A percentile compares a stretch with the other conserved stretches of the same genome.
phyloP scores from a whole-genome alignment of 441 rosid genomes.

The Populus tomentosa region DNA sequence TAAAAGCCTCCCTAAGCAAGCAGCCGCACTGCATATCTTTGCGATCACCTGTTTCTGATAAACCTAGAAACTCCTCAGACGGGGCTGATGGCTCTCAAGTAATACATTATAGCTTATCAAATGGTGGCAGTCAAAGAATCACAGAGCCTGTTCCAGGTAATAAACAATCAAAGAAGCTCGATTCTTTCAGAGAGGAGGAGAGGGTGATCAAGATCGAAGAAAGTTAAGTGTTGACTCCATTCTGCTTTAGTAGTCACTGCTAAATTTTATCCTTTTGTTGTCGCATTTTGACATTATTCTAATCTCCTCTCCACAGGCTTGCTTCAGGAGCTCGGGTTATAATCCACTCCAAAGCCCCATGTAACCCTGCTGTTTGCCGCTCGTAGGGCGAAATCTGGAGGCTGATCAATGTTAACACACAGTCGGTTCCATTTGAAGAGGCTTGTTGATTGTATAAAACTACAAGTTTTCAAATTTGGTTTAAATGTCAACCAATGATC shows the following conservation, averaged over 20 bases:
- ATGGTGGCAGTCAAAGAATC: constrained; percentile 52
- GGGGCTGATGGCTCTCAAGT: constrained; percentile 33
- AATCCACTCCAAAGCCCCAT: constrained; percentile 68
- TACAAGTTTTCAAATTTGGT: constrained; percentile 16
- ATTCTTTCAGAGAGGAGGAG: constrained; percentile 68
- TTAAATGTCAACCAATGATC: constrained; percentile 36
- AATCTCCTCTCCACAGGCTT: constrained; percentile 57
- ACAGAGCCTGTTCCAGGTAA: constrained; percentile 35
- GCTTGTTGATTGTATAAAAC: constrained; percentile 24
- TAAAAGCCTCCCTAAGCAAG: constrained; percentile 54
- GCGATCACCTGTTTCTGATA: constrained; percentile 66
- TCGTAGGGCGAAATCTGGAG: constrained; percentile 21
- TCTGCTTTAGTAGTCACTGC: not conserved
- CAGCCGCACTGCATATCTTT: constrained; percentile 54
- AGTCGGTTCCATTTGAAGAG: constrained; percentile 20
- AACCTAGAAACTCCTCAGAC: constrained; percentile 52
- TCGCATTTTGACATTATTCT: not conserved
- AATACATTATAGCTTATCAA: constrained; percentile 20
- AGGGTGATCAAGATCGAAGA: constrained; percentile 80
- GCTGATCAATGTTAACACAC: not conserved
- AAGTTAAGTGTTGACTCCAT: constrained; percentile 64
- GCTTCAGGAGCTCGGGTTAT: constrained; percentile 98
- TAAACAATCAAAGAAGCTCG: constrained; percentile 41
- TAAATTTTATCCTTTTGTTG: not conserved
- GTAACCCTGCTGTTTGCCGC: constrained; percentile 28